Conservation (phyloP, 1,284 basidiomycete species). For the Paramarasmius palmivorus region DNA sequence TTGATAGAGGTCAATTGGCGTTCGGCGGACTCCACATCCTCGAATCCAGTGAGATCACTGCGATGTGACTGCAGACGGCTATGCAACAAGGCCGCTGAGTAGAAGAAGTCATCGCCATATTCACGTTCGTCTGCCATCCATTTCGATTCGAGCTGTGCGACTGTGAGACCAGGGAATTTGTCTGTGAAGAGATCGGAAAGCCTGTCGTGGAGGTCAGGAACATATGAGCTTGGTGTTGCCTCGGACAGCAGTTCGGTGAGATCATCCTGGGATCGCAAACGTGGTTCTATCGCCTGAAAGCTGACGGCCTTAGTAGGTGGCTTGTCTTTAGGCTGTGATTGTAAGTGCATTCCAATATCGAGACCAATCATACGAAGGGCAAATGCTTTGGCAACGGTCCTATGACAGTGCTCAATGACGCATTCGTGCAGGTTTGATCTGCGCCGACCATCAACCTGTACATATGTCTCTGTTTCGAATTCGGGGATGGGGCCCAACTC, state of each 20-base stretch:
- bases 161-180: conserved; percentile 53
- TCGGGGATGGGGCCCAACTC: conserved; percentile 71
- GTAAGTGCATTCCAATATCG: conserved; percentile 61
- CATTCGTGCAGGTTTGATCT: conserved; percentile 63
- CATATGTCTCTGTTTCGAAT: conserved; percentile 50
- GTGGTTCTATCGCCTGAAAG: conserved; percentile 54
- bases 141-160: conserved; percentile 67
- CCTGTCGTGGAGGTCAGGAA: conserved; percentile 66
- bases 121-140: conserved; percentile 68
- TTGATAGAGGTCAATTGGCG: conserved; percentile 68
- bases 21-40: conserved; percentile 47
- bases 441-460: conserved; percentile 48
- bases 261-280: conserved; percentile 60
- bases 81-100: conserved; percentile 55
- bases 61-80: conserved; percentile 53
- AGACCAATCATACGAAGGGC: conserved; percentile 73
- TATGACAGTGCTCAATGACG: conserved; percentile 67
- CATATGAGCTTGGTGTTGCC: conserved; percentile 67
- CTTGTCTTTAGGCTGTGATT: conserved; percentile 33
- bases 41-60: conserved; percentile 37
- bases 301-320: conserved; percentile 53
- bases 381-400: conserved; percentile 72
- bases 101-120: conserved; percentile 81
- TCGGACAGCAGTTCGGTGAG: conserved; percentile 65
- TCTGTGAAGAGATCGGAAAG: conserved; percentile 45